Evolutionary conservation across 2,329 filamentous ascomycete species (phyloP).

Genomic region (Pseudogymnoascus sp.): DNA sequence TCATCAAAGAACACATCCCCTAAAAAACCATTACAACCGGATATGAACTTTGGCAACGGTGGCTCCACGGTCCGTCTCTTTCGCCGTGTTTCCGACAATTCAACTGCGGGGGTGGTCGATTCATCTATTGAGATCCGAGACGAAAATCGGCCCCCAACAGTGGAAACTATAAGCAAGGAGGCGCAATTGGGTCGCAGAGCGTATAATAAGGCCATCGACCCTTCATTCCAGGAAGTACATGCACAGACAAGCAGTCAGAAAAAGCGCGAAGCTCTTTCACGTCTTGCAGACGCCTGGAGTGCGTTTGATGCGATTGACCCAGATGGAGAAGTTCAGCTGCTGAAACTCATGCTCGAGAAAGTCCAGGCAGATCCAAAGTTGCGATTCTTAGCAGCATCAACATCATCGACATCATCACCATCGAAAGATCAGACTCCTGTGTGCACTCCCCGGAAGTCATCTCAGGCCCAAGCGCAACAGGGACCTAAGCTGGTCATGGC

Average conservation of each 20-base stretch:
- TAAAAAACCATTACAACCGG: conserved; percentile 75
- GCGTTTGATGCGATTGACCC: conserved; percentile 80
- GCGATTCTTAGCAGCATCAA: neutral
- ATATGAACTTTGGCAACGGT: conserved; percentile 89
- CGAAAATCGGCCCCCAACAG: conserved; percentile 54
- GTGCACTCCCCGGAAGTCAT: conserved; percentile 44
- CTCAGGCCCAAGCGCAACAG: neutral
- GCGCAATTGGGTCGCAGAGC: conserved; percentile 71
- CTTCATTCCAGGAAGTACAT: conserved; percentile 74
- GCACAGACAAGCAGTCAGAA: conserved; percentile 61
- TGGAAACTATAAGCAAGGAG: conserved; percentile 65
- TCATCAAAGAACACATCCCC: conserved; percentile 14
- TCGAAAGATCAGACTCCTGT: conserved; percentile 40
- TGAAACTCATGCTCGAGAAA: conserved; percentile 68
- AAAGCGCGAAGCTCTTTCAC: conserved; percentile 79
- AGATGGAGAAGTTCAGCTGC: conserved; percentile 78
- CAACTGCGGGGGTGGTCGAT: conserved; percentile 22
- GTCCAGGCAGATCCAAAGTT: conserved; percentile 64
- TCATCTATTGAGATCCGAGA: conserved; percentile 31
- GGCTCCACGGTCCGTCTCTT: conserved; percentile 89
- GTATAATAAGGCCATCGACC: conserved; percentile 74
- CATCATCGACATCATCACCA: conserved; percentile 12
- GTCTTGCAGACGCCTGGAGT: conserved; percentile 77
- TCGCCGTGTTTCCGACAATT: conserved; percentile 71
- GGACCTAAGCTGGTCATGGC: conserved; percentile 61